phyloP scores from a whole-genome alignment of 805 yeast species.

The Saccharomyces eubayanus region DNA sequence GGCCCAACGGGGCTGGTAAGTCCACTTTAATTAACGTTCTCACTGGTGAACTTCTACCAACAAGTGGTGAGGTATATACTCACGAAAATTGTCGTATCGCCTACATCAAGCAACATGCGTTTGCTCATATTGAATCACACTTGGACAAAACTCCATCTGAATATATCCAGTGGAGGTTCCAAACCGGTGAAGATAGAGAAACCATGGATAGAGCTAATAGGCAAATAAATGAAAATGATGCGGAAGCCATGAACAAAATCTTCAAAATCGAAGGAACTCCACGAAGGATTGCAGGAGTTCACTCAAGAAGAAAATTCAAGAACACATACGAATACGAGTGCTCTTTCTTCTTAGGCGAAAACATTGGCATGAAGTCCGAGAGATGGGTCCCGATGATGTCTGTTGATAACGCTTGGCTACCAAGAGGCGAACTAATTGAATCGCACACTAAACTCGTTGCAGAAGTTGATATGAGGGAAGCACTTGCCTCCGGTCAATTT shows the following conservation, averaged over 20 bases:
- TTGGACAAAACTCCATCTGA: constrained; percentile 97
- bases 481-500: constrained; percentile 98
- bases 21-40: constrained; percentile 93
- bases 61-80: constrained; percentile 92
- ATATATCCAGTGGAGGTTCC: constrained; percentile 99
- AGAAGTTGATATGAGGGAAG: constrained; percentile 99
- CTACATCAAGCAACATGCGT: constrained; percentile 97
- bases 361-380: constrained; percentile 93
- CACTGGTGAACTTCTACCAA: constrained; percentile 97
- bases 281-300: constrained; percentile 87
- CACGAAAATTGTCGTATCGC: constrained; percentile 99
- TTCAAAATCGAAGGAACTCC: constrained; percentile 94
- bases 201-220: constrained; percentile 99
- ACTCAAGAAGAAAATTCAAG: constrained; percentile 97
- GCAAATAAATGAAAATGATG: constrained; percentile 89
- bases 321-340: constrained; percentile 98
- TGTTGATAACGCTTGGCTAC: constrained; percentile 97
- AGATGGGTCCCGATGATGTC: constrained; percentile 98
- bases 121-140: constrained; percentile 94
- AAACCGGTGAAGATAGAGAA: constrained; percentile 99
- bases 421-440: constrained; percentile 92
- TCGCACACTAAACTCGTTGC: constrained; percentile 96
- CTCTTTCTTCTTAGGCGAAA: constrained; percentile 91
- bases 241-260: constrained; percentile 93
- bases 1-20: constrained; percentile 99